Base-by-base conservation (phyloP, 2,329 filamentous ascomycete genomes). In the Ceratocystis destructans region DNA sequence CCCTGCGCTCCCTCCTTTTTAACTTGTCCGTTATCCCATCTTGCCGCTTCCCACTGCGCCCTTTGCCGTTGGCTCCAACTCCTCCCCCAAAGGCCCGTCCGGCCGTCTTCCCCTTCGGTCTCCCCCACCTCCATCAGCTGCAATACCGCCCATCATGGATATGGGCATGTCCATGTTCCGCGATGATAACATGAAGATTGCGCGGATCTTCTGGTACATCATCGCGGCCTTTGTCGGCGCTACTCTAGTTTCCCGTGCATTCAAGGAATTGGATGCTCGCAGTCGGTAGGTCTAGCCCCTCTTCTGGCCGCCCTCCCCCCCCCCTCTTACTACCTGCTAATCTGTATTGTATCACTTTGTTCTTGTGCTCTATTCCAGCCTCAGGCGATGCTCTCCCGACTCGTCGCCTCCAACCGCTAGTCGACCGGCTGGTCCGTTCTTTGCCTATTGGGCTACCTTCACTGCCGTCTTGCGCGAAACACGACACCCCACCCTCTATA, bases 151-250 rank as follows among this genome's bases (percentile, higher is more conserved):
- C 62, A 70, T 61, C 25, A 67, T 66, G 69, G 67, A 67, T 20
- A 73, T 73, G 73, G 73, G 73, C 10, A 72, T 71, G 41, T 72
- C 71, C 63, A 72, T 75, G 69, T 81, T 80, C 71, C 74, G 76
- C 67, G 61, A 71, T 1, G 73, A 72, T 37, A 82, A 82, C 70
- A 76, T 73, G 70, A 72, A 72, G 12, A 73, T 84, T 63, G 82
- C 83, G 17, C 76, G 76, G 20, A 78, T 77, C 1, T 86, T 80
- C 71, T 86, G 83, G 83, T 86, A 85, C 71, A 78, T 83, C 44
- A 74, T 83, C 46, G 81, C 77, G 6, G 79, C 75, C 17, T 77
- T 80, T 28, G 71, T 83, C 3, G 79, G 75, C 1, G 69, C 78
- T 0, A 71, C 82, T 4, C 70, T 76, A 2, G 66, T 72, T 0